phyloP scores from a whole-genome alignment of 805 yeast species.

The Trichomonascus vanleenenianus region DNA sequence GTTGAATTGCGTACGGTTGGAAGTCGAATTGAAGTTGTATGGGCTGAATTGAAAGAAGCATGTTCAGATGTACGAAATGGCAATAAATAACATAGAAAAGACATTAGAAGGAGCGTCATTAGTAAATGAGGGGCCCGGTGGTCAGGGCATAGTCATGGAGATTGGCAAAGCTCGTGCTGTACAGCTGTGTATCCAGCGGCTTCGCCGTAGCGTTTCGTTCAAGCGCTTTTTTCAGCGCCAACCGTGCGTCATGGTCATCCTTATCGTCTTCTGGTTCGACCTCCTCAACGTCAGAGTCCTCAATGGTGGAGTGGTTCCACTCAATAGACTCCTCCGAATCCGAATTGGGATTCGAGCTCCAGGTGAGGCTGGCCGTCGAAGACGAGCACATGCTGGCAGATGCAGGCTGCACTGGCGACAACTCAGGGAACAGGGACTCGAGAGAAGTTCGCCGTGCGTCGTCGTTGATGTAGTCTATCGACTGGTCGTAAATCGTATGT shows the following conservation, averaged over 20 bases:
- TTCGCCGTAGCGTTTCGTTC: conserved; percentile 5
- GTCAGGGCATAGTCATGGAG: too few species aligned
- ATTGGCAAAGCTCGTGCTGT: not conserved
- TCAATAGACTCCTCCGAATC: not conserved
- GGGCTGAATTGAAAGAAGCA: too few species aligned
- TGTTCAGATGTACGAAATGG: too few species aligned
- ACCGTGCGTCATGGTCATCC: conserved; percentile 1
- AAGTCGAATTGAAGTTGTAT: too few species aligned
- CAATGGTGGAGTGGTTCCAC: not conserved
- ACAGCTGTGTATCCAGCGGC: conserved; percentile 3
- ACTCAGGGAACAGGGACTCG: conserved; percentile 15
- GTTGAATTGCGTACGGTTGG: too few species aligned
- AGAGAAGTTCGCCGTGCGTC: conserved; percentile 11
- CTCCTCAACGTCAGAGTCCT: not conserved
- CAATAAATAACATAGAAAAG: too few species aligned
- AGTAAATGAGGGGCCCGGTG: too few species aligned
- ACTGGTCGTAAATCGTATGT: conserved; percentile 7
- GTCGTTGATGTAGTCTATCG: conserved; percentile 10
- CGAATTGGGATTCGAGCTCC: not conserved
- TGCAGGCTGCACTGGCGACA: conserved; percentile 4
- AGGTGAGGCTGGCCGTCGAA: not conserved
- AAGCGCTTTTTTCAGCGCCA: conserved; percentile 4
- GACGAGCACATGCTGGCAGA: not conserved
- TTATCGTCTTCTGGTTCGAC: not conserved
- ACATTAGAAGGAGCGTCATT: too few species aligned